Evolutionary conservation across 2,329 filamentous ascomycete species (phyloP).

Genomic region (Aspergillus oerlinghausenensis): DNA sequence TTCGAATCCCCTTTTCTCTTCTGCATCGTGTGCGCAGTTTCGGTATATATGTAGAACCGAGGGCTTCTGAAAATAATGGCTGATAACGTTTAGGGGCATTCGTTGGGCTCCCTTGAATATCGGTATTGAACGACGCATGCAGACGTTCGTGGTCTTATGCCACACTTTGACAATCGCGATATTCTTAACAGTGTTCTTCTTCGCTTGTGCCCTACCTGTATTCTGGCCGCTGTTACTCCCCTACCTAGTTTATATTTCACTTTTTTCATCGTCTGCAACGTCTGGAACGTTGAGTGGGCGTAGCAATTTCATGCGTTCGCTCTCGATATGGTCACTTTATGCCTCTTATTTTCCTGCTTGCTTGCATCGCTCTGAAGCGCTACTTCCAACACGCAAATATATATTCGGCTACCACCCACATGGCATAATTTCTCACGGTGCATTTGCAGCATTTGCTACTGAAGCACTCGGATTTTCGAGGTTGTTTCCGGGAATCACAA

Average conservation of each 20-base stretch:
- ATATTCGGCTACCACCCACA: conserved; percentile 97
- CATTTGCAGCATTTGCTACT: conserved; percentile 85
- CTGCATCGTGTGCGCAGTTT: background rate
- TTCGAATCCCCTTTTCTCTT: background rate
- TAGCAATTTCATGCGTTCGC: conserved; percentile 67
- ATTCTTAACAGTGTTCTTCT: conserved; percentile 77
- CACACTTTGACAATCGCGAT: conserved; percentile 69
- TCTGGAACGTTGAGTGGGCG: conserved; percentile 72
- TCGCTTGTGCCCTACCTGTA: conserved; percentile 85
- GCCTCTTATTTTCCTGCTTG: conserved; percentile 87
- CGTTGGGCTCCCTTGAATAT: conserved; percentile 79
- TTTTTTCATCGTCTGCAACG: conserved; percentile 71
- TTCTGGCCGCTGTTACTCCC: conserved; percentile 75
- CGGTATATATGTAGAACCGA: background rate
- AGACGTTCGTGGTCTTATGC: conserved; percentile 72
- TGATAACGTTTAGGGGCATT: conserved; percentile 48
- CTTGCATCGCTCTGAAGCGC: conserved; percentile 76
- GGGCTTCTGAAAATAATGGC: conserved; percentile 4
- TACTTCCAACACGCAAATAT: conserved; percentile 82
- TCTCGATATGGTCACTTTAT: conserved; percentile 80
- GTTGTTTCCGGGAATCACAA: conserved; percentile 91
- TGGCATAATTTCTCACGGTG: conserved; percentile 95
- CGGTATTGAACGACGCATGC: conserved; percentile 64
- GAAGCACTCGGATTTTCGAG: conserved; percentile 82
- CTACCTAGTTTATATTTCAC: conserved; percentile 73